Evolutionary conservation across 768 basidiomycete genomes (phyloP).

Genomic region (Mycena amicta): DNA sequence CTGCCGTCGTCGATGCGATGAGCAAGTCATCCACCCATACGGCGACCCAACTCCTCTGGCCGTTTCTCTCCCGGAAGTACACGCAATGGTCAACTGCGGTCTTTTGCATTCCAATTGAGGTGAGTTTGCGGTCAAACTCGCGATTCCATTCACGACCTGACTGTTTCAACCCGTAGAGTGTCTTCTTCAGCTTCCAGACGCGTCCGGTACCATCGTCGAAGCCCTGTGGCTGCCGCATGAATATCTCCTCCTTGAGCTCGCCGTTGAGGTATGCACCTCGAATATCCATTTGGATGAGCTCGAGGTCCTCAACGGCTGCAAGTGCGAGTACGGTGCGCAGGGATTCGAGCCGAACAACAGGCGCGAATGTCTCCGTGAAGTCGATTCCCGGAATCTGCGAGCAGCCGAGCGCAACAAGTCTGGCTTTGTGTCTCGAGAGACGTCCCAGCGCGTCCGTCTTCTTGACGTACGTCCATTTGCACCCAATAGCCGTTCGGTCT

Average conservation of each 20-base stretch:
- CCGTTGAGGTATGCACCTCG: constrained; percentile 11
- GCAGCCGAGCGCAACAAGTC: no score
- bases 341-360: constrained; percentile 1
- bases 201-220: constrained; percentile 5
- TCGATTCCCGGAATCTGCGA: constrained; percentile 1
- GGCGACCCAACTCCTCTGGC: no score
- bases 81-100: constrained; percentile 13
- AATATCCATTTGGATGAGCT: constrained; percentile 2
- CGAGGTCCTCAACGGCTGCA: constrained; percentile 3
- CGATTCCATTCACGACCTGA: constrained; percentile 8
- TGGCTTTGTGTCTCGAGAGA: no score
- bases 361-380: constrained; percentile 8
- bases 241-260: constrained; percentile 14
- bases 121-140: constrained; percentile 15
- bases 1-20: no score
- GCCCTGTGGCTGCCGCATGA: constrained; percentile 14
- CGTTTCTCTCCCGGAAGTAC: no score
- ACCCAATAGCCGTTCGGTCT: no score
- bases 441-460: no score
- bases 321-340: neutral
- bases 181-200: neutral
- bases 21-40: no score
- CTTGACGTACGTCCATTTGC: no score
- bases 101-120: constrained; percentile 20
- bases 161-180: constrained; percentile 3